Evolutionary conservation across 2,329 filamentous ascomycete species (phyloP), one percentile per base, ranked within the genome.

Genomic region (Scortechinia acanthostroma): DNA sequence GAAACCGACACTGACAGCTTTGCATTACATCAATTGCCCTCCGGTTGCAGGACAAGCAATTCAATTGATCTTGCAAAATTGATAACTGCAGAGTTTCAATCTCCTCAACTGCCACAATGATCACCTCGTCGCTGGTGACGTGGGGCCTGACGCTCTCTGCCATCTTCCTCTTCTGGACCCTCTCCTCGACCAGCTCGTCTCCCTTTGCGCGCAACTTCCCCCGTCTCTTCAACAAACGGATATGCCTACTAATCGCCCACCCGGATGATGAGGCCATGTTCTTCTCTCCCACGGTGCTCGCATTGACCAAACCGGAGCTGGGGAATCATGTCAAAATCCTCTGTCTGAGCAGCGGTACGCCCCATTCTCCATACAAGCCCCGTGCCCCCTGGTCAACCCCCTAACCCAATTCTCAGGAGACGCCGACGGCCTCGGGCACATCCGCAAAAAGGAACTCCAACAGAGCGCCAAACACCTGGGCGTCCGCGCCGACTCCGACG

Each of bases 231-330:
- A 77, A 79, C 58, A 85, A 85, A 64, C 73, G 79, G 48, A 85
- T 88, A 54, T 74, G 77, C 55, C 71, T 88, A 20, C 66, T 88
- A 23, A 88, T 88, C 54, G 84, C 84, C 14, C 84, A 88, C 62
- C 84, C 84, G 0, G 84, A 88, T 59, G 84, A 88, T 55, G 84
- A 88, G 62, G 84, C 83, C 49, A 88, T 88, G 84, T 88, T 88
- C 65, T 88, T 88, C 65, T 76, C 80, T 46, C 84, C 84, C 0
- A 78, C 80, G 1, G 63, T 88, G 2, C 65, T 83, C 47, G 71
- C 76, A n/a, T 68, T 88, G 46, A 84, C 80, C 6, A 66, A 70
- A 42, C 79, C 80, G 10, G 69, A 73, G 45, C 62, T 81, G 42
- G 75, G 77, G 2, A 88, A 88, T 57, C 80, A 83, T 58, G 65